Evolutionary conservation across 2,329 filamentous ascomycete genomes (phyloP).

Genomic region (Pseudogymnoascus sp.): DNA sequence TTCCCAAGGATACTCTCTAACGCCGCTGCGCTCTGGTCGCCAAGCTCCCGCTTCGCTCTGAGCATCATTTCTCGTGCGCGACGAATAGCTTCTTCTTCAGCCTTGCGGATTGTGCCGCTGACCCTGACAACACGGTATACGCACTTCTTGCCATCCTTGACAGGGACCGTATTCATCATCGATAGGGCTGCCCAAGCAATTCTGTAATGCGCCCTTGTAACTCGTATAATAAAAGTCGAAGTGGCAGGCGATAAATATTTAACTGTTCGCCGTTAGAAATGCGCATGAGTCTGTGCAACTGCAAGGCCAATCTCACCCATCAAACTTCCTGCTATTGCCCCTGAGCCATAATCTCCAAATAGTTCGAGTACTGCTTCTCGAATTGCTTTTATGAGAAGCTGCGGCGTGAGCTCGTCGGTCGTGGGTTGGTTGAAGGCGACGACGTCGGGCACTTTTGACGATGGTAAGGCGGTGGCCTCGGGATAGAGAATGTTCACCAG

Average conservation of each 20-base stretch:
- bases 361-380: constrained; percentile 60
- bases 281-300: not conserved
- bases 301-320: constrained; percentile 42
- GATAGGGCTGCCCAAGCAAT: constrained; percentile 86
- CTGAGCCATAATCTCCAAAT: constrained; percentile 84
- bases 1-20: constrained; percentile 34
- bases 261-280: constrained; percentile 41
- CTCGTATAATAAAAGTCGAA: constrained; percentile 83
- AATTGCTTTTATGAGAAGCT: constrained; percentile 58
- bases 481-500: constrained; percentile 92
- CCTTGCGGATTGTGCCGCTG: constrained; percentile 87
- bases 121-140: constrained; percentile 79
- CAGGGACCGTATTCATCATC: constrained; percentile 62
- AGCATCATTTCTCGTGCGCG: constrained; percentile 65
- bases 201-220: constrained; percentile 72
- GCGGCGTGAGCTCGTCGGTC: constrained; percentile 57
- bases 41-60: constrained; percentile 47
- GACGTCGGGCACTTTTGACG: constrained; percentile 42
- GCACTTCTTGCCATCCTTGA: constrained; percentile 53
- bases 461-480: constrained; percentile 35
- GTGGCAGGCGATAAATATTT: constrained; percentile 92
- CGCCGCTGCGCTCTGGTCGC: constrained; percentile 31
- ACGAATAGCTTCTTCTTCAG: constrained; percentile 79
- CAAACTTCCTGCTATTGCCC: constrained; percentile 60
- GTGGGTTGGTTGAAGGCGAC: constrained; percentile 74